A percentile compares a stretch with the other conserved stretches of the same genome.
Conservation (phyloP, 108 stramenopile genomes). For the Nannochloropsis gaditana region DNA sequence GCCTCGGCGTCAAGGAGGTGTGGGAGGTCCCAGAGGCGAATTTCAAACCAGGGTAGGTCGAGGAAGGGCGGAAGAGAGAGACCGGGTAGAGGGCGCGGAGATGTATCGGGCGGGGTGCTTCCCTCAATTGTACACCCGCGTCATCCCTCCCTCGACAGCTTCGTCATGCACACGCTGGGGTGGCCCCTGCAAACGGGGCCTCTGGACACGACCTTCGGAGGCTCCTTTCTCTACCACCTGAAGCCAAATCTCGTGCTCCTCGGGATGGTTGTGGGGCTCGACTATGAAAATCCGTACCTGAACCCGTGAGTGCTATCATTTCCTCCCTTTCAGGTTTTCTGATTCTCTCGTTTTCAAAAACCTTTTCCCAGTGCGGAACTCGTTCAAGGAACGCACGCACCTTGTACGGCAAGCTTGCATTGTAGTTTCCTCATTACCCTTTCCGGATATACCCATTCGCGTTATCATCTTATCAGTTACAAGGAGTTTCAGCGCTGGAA, state of each 20-base stretch:
- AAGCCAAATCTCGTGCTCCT: constrained; percentile 86
- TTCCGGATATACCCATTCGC: too few species aligned
- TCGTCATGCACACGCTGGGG: constrained; percentile 96
- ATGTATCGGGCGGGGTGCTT: background rate
- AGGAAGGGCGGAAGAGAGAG: background rate
- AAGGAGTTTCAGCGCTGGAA: constrained; percentile 97
- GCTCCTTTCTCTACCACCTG: constrained; percentile 84
- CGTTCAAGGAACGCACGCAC: too few species aligned
- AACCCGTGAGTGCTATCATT: constrained; percentile 59
- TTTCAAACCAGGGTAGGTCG: constrained; percentile 67
- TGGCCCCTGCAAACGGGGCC: constrained; percentile 78
- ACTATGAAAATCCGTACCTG: constrained; percentile 97
- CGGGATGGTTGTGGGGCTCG: constrained; percentile 92
- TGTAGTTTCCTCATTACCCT: too few species aligned
- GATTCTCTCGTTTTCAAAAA: background rate
- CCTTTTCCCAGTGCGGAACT: too few species aligned
- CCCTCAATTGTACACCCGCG: background rate
- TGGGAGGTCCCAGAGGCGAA: constrained; percentile 90
- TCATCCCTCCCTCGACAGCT: constrained; percentile 29
- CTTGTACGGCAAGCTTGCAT: too few species aligned
- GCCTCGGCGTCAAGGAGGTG: constrained; percentile 98
- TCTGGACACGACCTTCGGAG: constrained; percentile 75
- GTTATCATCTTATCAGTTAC: constrained; percentile 53
- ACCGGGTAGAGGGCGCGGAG: background rate
- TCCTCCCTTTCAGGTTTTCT: background rate